Evolutionary conservation across 2,329 filamentous ascomycete species (phyloP), one percentile per base, ranked within the genome.

Genomic region (Dendryphion nanum): DNA sequence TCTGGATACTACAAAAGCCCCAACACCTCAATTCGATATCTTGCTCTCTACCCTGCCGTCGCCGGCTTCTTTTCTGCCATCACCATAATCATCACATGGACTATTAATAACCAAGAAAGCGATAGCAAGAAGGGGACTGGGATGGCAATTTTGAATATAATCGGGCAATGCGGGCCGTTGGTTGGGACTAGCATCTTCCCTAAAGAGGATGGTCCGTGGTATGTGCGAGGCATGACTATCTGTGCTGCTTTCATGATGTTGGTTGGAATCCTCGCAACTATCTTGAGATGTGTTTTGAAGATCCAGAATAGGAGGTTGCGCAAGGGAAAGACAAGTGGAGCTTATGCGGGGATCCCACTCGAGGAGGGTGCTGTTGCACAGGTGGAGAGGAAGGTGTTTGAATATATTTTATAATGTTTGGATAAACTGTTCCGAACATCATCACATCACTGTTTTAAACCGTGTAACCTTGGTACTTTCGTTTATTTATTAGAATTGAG

Each of bases 1-100:
- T 74, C 78, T 6, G 72, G 74, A 7, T 69, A 75, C n/a, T 57
- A 74, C 13, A 28, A 45, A 20, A 54, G 43, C 10, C 20, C 43
- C 1, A 45, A 51, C 33, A 54, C 44, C 1, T 48, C 47, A 30
- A 45, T 78, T 24, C 76, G 88, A 14, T 95, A 95, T 56, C 53
- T 83, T 5, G 85, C 82, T 39, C 76, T 95, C 6, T 95, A 85
- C 60, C 88, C 87, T 0, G 88, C 89, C 2, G 78, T 83, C 2
- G 71, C 81, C 1, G 89, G 89, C 4, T 93, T 95, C 81, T 94
- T 95, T 72, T 82, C 79, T 42, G 85, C 88, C 15, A 85, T 95
- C 40, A 89, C 88, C 0, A 75, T 95, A 20, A 84, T 90, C 50
- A 86, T 95, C 40, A 85, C 87, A 2, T 95, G 89, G 89, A 87